Base-by-base conservation (phyloP, 306 rosid genomes). In the Cicer pinnatifidum region DNA sequence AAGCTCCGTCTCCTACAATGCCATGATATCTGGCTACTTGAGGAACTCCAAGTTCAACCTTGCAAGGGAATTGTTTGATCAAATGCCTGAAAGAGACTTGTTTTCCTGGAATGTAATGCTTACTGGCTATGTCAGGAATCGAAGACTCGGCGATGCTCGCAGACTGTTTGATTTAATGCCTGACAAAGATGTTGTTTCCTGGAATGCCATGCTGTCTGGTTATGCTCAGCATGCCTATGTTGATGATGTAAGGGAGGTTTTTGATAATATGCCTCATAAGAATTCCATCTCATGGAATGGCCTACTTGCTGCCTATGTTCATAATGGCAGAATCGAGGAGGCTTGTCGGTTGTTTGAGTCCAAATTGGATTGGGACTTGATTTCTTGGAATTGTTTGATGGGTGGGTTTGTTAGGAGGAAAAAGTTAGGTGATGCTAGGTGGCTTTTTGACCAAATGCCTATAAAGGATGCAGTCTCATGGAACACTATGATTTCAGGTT, bases 331-430 rank as follows among this genome's bases (percentile, higher is more conserved):
- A 69, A 64, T 88, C 4, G 82, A 72, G n/a, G 91, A 85, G 58
- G 97, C 91, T 20, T 51, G 83, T 28, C 33, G 15, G 20, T 81
- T 89, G 85, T 91, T 89, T 67, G 67, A 81, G 78, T 88, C 88
- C 3, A 86, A 85, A 77, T 70, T 63, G 2, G 86, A 89, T 44
- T 89, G 96, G 97, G 88, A 88, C 8, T 77, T 85, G 53, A 89
- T 89, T 69, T 86, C 93, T 78, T 91, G 97, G 97, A 91, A 91
- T 74, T 89, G 93, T 82, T 83, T 91, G 88, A 89, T 91, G 89
- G 86, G 90, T 70, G 97, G 93, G 15, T 88, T 68, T 83, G 88
- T 85, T 9, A 89, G 43, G 72, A 81, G 73, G 65, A 86, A 73
- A 73, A 85, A 78, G 78, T 64, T 89, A 33, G 76, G 17, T 72